Conservation (phyloP, 2,329 filamentous ascomycete genomes). For the Neofusicoccum laricinum region DNA sequence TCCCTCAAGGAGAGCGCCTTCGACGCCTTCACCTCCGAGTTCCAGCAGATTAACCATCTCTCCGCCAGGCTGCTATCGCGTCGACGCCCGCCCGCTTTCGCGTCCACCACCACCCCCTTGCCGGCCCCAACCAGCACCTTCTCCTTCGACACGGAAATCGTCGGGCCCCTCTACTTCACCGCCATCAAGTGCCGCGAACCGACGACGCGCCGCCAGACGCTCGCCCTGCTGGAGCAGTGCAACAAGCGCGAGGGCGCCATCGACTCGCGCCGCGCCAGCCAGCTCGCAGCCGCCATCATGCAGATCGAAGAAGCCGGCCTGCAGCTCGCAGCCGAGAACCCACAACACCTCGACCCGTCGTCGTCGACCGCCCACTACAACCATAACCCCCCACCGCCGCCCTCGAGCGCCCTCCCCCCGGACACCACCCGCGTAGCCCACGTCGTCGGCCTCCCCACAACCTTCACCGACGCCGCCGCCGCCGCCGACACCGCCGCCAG, state of each 20-base stretch:
- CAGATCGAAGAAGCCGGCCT: neutral
- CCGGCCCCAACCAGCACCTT: neutral
- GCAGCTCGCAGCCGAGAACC: neutral
- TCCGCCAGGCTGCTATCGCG: neutral
- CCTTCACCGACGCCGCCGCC: neutral
- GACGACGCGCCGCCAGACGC: neutral
- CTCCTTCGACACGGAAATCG: constrained; percentile 3
- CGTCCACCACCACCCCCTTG: neutral
- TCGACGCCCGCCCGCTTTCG: neutral
- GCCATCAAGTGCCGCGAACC: constrained; percentile 47
- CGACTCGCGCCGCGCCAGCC: neutral
- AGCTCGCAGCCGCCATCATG: constrained; percentile 1
- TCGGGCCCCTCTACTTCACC: constrained; percentile 42
- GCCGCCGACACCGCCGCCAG: neutral
- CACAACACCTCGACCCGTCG: neutral
- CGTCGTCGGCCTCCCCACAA: neutral
- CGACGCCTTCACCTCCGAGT: constrained; percentile 6
- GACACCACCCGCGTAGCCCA: neutral
- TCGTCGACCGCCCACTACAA: neutral
- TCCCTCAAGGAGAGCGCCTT: neutral
- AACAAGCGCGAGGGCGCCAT: constrained; percentile 5
- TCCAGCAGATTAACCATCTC: constrained; percentile 3
- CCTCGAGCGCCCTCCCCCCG: neutral
- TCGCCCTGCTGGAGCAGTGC: constrained; percentile 2
- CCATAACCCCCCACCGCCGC: neutral